Evolutionary conservation across 768 basidiomycete species (phyloP).

Genomic region (Lactarius trivialis): DNA sequence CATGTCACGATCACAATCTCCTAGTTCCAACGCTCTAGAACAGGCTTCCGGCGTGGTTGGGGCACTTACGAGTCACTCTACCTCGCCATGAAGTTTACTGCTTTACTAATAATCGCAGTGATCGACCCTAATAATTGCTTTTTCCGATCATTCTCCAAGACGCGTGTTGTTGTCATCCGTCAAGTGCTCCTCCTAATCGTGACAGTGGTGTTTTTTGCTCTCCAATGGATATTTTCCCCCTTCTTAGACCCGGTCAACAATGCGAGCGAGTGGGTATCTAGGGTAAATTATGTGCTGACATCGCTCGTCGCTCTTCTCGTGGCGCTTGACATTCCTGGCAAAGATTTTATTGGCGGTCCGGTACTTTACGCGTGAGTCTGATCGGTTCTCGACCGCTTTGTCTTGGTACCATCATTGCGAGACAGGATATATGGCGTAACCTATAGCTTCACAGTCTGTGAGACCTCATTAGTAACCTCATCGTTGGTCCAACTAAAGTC

Average conservation of each 20-base stretch:
- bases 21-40: neutral
- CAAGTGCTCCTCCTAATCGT: slow-evolving; percentile 54
- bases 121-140: slow-evolving; percentile 68
- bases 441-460: slow-evolving; percentile 64
- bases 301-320: slow-evolving; percentile 58
- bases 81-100: slow-evolving; percentile 64
- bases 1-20: neutral
- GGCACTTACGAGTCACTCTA: slow-evolving; percentile 58
- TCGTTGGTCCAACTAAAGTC: slow-evolving; percentile 15
- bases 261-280: slow-evolving; percentile 67
- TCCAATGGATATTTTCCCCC: slow-evolving; percentile 55
- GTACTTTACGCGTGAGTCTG: slow-evolving; percentile 55
- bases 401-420: neutral
- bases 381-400: neutral
- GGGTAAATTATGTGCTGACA: slow-evolving; percentile 64
- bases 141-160: slow-evolving; percentile 50
- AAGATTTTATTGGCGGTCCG: slow-evolving; percentile 50
- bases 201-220: slow-evolving; percentile 51
- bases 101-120: slow-evolving; percentile 57
- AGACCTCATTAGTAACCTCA: slow-evolving; percentile 21
- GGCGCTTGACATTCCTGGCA: slow-evolving; percentile 50
- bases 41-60: slow-evolving; percentile 68
- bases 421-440: slow-evolving; percentile 46
- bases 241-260: slow-evolving; percentile 68
- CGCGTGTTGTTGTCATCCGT: slow-evolving; percentile 47